Percentiles rank a stretch among this genome's conserved stretches.
Conservation (phyloP, 805 yeast genomes). For the Pichia kluyveri region DNA sequence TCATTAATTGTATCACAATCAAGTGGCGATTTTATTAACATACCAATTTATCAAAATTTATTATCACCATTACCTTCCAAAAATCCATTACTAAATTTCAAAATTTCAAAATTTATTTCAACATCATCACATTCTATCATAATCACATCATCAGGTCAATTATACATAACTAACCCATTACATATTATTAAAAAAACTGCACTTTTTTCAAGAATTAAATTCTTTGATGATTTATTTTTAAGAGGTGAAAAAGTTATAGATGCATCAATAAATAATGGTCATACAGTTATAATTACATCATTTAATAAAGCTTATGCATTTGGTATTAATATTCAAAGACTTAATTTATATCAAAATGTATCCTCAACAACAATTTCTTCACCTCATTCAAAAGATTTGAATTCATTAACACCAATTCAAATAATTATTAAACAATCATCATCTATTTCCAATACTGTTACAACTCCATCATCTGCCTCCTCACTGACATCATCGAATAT, state of each 20-base stretch:
- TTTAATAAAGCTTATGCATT: constrained; percentile 57
- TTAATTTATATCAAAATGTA: constrained; percentile 1
- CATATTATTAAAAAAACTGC: not conserved
- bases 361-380: not conserved
- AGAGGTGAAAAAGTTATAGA: constrained; percentile 22
- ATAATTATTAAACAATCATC: not conserved
- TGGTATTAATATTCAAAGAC: constrained; percentile 53
- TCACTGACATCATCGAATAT: constrained; percentile 7
- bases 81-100: constrained; percentile 2
- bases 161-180: constrained; percentile 1
- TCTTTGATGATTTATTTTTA: constrained; percentile 5
- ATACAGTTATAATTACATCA: constrained; percentile 48
- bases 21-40: constrained; percentile 1
- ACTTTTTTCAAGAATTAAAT: constrained; percentile 6
- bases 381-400: constrained; percentile 1
- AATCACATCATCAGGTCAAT: constrained; percentile 7
- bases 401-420: constrained; percentile 2
- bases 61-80: constrained; percentile 1
- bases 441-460: not conserved
- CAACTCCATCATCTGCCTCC: constrained; percentile 8
- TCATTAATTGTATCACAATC: constrained; percentile 1
- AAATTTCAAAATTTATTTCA: constrained; percentile 1
- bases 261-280: constrained; percentile 55
- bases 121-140: constrained; percentile 8
- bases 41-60: not conserved